These are phyloP conservation scores for Tremella yokohamensis DNA, from an alignment of 768 basidiomycete genomes.

Conservation along the genomic window DNA sequence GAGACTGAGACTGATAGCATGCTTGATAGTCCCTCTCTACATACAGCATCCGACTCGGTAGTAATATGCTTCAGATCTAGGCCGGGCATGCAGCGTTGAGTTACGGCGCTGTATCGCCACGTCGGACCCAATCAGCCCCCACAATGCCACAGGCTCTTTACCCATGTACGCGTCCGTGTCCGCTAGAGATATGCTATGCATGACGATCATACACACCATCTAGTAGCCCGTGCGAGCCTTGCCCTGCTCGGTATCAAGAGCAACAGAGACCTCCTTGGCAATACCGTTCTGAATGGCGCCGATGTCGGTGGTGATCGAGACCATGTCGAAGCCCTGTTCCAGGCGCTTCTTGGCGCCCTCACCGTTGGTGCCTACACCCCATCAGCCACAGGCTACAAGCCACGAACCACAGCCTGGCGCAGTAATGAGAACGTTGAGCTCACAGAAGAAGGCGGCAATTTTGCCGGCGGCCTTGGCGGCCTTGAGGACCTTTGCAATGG, in stretches of 20 bases:
- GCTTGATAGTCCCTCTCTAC: too few relatives aligned
- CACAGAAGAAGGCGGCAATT: conserved; percentile 49
- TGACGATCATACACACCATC: not conserved
- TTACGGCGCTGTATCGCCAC: too few relatives aligned
- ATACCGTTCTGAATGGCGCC: conserved; percentile 22
- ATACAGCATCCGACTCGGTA: too few relatives aligned
- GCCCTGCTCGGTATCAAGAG: conserved; percentile 15
- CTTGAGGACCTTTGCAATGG: conserved; percentile 45
- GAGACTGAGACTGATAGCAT: too few relatives aligned
- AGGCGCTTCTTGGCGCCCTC: conserved; percentile 34
- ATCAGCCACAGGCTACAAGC: not conserved
- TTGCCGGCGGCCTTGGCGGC: conserved; percentile 50
- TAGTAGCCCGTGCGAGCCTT: conserved; percentile 21
- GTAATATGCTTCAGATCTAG: too few relatives aligned
- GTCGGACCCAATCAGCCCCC: too few relatives aligned
- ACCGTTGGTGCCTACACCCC: conserved; percentile 28
- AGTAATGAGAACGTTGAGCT: conserved; percentile 7
- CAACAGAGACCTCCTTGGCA: conserved; percentile 21
- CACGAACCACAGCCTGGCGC: not conserved
- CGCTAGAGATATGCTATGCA: not conserved
- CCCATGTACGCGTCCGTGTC: too few relatives aligned
- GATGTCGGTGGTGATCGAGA: conserved; percentile 38
- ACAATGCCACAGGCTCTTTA: too few relatives aligned
- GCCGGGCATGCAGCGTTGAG: too few relatives aligned
- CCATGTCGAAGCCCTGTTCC: conserved; percentile 48